A percentile compares a stretch with the other conserved stretches of the same genome.
Conservation (phyloP, 2,329 filamentous ascomycete genomes). For the Cladosporium oxysporum region DNA sequence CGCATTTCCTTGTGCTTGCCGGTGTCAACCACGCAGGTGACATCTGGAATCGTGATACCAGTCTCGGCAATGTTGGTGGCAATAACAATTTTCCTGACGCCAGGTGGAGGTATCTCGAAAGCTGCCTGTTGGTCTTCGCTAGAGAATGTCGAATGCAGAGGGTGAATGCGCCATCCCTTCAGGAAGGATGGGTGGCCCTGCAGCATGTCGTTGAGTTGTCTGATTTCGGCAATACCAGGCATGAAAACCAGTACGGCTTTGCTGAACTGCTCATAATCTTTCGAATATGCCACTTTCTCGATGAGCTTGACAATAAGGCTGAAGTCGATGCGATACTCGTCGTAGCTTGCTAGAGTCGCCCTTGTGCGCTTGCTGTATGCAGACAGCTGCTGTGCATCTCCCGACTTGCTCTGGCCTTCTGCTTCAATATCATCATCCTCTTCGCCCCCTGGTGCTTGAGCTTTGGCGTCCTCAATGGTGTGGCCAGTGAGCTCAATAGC, state of each 20-base stretch:
- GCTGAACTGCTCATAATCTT: conserved; percentile 70
- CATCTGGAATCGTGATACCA: conserved; percentile 96
- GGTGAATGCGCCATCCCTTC: conserved; percentile 79
- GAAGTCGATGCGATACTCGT: conserved; percentile 91
- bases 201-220: conserved; percentile 75
- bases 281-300: conserved; percentile 69
- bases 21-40: conserved; percentile 94
- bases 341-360: conserved; percentile 72
- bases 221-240: conserved; percentile 80
- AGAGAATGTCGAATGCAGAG: conserved; percentile 90
- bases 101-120: conserved; percentile 79
- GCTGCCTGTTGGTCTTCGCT: conserved; percentile 95
- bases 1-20: conserved; percentile 98
- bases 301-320: conserved; percentile 81
- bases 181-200: conserved; percentile 74
- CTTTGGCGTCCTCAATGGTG: conserved; percentile 59
- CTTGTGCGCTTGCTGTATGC: conserved; percentile 76
- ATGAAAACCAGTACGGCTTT: conserved; percentile 93
- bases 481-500: conserved; percentile 86
- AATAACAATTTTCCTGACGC: conserved; percentile 87
- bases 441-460: conserved; percentile 46
- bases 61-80: conserved; percentile 99
- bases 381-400: conserved; percentile 60
- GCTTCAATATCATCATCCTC: conserved; percentile 51
- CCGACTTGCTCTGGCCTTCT: conserved; percentile 48